Evolutionary conservation across 352 stramenopile species (phyloP), one percentile per base, ranked within the genome.

Genomic region (Aphanomyces invadans): DNA sequence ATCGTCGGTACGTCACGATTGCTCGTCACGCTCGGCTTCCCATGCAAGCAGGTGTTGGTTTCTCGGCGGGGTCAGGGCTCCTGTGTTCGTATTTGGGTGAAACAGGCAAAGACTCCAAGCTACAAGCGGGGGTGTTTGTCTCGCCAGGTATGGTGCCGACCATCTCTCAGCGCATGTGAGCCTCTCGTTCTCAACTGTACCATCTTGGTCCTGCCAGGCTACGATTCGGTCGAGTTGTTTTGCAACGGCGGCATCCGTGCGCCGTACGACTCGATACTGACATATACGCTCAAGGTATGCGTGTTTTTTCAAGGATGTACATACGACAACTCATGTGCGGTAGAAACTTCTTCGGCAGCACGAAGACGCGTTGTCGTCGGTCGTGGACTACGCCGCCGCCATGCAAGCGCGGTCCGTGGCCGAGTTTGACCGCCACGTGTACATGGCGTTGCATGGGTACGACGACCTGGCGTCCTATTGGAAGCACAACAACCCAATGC

Each of bases 201-300:
- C n/a, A n/a, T n/a, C n/a, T n/a, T n/a, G n/a, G n/a, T n/a, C n/a
- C n/a, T n/a, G n/a, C 4, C 26, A 69, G 62, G 83, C 0, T 92
- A 92, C 74, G 85, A 89, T 53, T 74, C 79, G 7, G 71, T 87
- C 36, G 81, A 89, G 15, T 70, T 92, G n/a, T 89, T 92, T 66
- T 88, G 78, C 45, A 49, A 69, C 28, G 79, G 79, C 51, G 77
- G 72, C 54, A 89, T 90, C 61, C 70, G 89, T 65, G 77, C 71
- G 1, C 48, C 85, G n/a, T 92, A 92, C 72, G 63, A 89, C 65
- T 90, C 84, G 36, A 65, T 92, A 32, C 87, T 92, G 81, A 90
- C 81, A 4, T 79, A 84, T 53, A 85, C 67, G 29, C 73, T 92
- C 53, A 89, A 89, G 28, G 60, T 63, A 63, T n/a, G 55, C 36